These are phyloP conservation scores for Globisporangium orthogonon DNA, from an alignment of 352 stramenopile genomes.

Conservation along the genomic window DNA sequence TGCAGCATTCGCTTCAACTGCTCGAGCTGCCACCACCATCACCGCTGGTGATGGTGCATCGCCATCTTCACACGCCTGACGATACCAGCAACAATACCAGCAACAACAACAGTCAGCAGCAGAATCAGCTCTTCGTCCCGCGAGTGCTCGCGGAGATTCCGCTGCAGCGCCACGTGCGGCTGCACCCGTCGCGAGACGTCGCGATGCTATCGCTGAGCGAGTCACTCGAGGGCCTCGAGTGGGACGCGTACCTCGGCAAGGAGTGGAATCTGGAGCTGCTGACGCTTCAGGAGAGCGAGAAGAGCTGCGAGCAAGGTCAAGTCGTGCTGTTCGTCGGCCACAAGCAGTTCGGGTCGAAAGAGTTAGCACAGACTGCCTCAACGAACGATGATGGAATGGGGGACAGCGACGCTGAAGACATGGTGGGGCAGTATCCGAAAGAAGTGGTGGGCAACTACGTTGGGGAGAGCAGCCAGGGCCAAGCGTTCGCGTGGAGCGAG, in stretches of 20 bases:
- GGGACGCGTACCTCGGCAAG: conserved; percentile 11
- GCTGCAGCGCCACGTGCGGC: conserved; percentile 38
- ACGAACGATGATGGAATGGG: conserved; percentile 2
- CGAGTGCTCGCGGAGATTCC: conserved; percentile 51
- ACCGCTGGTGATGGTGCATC: neutral
- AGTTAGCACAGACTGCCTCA: neutral
- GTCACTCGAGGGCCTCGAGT: conserved; percentile 15
- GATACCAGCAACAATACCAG: neutral
- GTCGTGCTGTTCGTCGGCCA: conserved; percentile 47
- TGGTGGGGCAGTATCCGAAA: conserved; percentile 38
- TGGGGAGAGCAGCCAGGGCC: conserved; percentile 40
- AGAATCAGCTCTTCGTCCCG: conserved; percentile 10
- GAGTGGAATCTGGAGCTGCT: conserved; percentile 34
- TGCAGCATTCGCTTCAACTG: conserved; percentile 63
- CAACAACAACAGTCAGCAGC: neutral
- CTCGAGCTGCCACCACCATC: conserved; percentile 23
- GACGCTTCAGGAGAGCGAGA: conserved; percentile 14
- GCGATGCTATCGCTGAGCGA: conserved; percentile 52
- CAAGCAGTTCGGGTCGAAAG: conserved; percentile 18
- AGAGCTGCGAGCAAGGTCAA: conserved; percentile 24
- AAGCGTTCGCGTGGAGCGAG: conserved; percentile 72
- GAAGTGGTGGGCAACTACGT: conserved; percentile 53
- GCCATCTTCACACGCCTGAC: neutral
- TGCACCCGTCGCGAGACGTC: conserved; percentile 49
- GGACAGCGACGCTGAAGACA: conserved; percentile 1